Conservation (phyloP, 2,329 filamentous ascomycete species). For the Cytospora chrysosperma region DNA sequence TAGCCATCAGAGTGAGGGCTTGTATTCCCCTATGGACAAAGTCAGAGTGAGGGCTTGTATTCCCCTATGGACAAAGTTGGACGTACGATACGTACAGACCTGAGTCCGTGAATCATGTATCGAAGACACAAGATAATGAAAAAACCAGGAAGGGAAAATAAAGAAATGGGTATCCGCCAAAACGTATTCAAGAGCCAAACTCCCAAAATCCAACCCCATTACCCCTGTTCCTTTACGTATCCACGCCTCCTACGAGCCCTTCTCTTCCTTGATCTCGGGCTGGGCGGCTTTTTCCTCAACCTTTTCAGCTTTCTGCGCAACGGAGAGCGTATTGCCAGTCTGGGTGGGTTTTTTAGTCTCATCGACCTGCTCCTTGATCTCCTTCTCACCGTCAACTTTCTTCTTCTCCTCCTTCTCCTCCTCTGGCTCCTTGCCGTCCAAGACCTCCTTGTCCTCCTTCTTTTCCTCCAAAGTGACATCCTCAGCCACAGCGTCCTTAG, state of each 20-base stretch:
- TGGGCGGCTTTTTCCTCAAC: not conserved
- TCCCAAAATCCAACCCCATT: not conserved
- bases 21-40: not conserved
- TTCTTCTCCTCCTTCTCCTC: not conserved
- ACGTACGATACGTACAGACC: not conserved
- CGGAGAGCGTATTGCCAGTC: not conserved
- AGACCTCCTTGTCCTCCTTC: slow-evolving; percentile 1
- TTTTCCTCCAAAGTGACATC: slow-evolving; percentile 15
- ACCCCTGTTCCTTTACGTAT: not conserved
- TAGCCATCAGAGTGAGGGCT: not conserved
- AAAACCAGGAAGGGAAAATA: not conserved
- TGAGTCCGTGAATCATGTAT: not conserved
- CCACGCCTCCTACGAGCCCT: slow-evolving; percentile 23
- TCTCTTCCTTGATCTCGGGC: slow-evolving; percentile 13
- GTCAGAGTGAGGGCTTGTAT: not conserved
- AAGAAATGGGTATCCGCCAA: slow-evolving; percentile 8
- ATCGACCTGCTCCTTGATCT: not conserved
- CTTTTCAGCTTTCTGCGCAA: not conserved
- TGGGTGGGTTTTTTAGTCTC: not conserved
- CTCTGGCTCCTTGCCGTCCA: not conserved
- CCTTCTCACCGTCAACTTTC: not conserved
- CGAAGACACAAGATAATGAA: not conserved
- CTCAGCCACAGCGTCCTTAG: slow-evolving; percentile 30
- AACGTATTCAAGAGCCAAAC: not conserved
- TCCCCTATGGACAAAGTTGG: not conserved